Conservation (phyloP, 495 filamentous ascomycete genomes). For the Podospora pseudoanserina region DNA sequence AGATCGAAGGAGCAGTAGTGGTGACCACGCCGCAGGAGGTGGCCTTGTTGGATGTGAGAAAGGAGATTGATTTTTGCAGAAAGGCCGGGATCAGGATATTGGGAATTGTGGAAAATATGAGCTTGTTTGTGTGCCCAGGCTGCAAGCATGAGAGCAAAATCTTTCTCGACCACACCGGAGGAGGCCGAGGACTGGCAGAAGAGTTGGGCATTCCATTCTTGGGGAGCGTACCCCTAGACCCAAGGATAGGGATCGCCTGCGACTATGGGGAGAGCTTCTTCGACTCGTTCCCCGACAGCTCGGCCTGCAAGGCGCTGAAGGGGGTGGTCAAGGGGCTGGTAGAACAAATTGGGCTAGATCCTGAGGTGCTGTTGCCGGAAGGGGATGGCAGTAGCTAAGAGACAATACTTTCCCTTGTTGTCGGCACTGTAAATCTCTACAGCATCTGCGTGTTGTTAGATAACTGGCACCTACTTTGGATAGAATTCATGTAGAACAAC, state of each 20-base stretch:
- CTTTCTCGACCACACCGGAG: conserved; percentile 88
- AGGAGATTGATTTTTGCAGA: conserved; percentile 93
- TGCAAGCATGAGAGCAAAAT: conserved; percentile 80
- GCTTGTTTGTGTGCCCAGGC: conserved; percentile 87
- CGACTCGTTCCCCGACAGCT: conserved; percentile 86
- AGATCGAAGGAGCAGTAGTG: conserved; percentile 88
- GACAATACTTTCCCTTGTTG: neutral
- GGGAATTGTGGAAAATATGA: conserved; percentile 97
- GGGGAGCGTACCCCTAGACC: conserved; percentile 89
- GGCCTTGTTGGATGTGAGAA: conserved; percentile 84
- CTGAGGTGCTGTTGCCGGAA: conserved; percentile 36
- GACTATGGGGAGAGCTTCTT: conserved; percentile 98
- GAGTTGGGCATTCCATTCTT: conserved; percentile 85
- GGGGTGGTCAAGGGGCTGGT: conserved; percentile 69
- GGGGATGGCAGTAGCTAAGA: conserved; percentile 15
- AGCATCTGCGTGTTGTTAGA: neutral
- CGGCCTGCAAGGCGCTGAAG: conserved; percentile 74
- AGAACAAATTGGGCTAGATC: conserved; percentile 56
- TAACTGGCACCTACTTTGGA: neutral
- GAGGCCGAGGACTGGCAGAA: conserved; percentile 70
- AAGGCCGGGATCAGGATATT: conserved; percentile 88
- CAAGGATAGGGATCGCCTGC: conserved; percentile 89
- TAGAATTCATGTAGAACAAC: neutral
- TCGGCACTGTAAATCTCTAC: no score
- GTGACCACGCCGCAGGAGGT: conserved; percentile 96